phyloP scores from a whole-genome alignment of 2,329 filamentous ascomycete genomes.

The Arthrobotrys iridis region DNA sequence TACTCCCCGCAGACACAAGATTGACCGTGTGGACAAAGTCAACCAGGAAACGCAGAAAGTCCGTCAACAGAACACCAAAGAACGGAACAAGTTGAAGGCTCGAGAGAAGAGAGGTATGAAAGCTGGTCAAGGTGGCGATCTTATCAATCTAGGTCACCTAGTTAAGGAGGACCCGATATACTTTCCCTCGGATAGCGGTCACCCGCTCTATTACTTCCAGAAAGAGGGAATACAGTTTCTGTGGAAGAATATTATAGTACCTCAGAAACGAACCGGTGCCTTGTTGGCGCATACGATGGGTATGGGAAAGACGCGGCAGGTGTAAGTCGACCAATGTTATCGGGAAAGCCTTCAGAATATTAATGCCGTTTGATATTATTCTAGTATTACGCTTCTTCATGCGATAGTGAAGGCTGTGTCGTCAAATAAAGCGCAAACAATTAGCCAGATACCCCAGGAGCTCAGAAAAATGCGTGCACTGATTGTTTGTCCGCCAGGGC shows the following conservation, averaged over 20 bases:
- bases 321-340: conserved; percentile 63
- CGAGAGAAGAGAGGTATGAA: not conserved
- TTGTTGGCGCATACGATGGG: conserved; percentile 73
- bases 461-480: conserved; percentile 73
- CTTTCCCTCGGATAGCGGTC: conserved; percentile 37
- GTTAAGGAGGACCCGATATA: conserved; percentile 51
- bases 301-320: conserved; percentile 90
- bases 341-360: conserved; percentile 17
- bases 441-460: conserved; percentile 73
- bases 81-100: not conserved
- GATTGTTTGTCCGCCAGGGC: conserved; percentile 76
- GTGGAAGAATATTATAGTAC: conserved; percentile 79
- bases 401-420: conserved; percentile 74
- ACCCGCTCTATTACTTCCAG: conserved; percentile 77
- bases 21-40: conserved; percentile 26
- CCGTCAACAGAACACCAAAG: conserved; percentile 29
- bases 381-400: conserved; percentile 77
- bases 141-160: conserved; percentile 56
- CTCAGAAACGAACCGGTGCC: conserved; percentile 53
- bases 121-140: conserved; percentile 6
- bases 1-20: conserved; percentile 22
- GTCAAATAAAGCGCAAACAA: conserved; percentile 69
- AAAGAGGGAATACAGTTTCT: conserved; percentile 83
- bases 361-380: not conserved
- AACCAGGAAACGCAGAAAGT: conserved; percentile 29